Evolutionary conservation across 148 eudicot species (phyloP), one percentile per base, ranked within the genome.

Genomic region (Amaranthus hypochondriacus): DNA sequence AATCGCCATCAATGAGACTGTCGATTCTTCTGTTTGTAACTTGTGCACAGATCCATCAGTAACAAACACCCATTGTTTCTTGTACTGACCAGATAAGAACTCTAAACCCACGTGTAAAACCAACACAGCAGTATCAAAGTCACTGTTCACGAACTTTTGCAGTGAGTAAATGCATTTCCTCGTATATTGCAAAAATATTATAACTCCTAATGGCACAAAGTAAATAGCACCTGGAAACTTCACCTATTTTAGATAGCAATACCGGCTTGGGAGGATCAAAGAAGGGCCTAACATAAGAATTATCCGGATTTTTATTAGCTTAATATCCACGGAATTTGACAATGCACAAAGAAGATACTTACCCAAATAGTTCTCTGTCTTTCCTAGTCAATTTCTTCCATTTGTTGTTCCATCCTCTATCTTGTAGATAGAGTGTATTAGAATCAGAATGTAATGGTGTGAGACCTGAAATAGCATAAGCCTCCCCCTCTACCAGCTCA

Each of bases 41-140:
- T 80, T 74, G 51, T 84, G 66, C 59, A 77, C 51, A 58, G 96
- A 87, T 75, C 93, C 91, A 79, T 94, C 97, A 7, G 98, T 85
- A 69, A 89, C 93, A 84, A 94, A 94, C 75, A 88, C 90, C 98
- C 98, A 94, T 79, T 92, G 98, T 75, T 74, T 89, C 79, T 83
- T 87, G 68, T 88, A 97, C 75, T 76, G 80, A 78, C 87, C 82
- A 74, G 77, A 80, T 66, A 74, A 74, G 74, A 87, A 83, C 69
- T 84, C 96, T 61, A 80, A 86, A 49, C 98, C 98, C 83, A 92
- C 97, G 58, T 86, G 86, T 21, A 94, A 62, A 77, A 94, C 92
- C 73, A 87, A 67, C 73, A 84, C 93, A 68, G 88, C 90, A 68
- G 88, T 83, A 83, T 94, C 98, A 81, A 94, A 94, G 77, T 94